These are phyloP conservation scores for Astragalus membranaceus DNA, from an alignment of 306 rosid species.

Conservation along the genomic window DNA sequence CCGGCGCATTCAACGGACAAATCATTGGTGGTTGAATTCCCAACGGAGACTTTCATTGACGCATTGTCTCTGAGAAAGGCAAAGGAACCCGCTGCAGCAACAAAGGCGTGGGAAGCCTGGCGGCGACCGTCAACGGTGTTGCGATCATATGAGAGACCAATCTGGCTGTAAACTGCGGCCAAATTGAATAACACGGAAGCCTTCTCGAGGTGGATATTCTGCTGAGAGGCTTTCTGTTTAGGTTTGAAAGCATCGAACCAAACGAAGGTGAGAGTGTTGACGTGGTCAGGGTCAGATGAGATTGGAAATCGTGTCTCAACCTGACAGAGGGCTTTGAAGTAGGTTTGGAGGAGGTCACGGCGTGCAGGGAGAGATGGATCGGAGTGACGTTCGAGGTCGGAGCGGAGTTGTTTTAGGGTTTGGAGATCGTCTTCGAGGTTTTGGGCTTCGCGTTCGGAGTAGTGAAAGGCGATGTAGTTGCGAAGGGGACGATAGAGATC, in stretches of 20 bases:
- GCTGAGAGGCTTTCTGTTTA: constrained; percentile 83
- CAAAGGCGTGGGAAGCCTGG: constrained; percentile 76
- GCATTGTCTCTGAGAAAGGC: constrained; percentile 68
- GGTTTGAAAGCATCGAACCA: constrained; percentile 92
- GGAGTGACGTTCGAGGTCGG: constrained; percentile 76
- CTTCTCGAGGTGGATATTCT: constrained; percentile 89
- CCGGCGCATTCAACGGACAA: constrained; percentile 79
- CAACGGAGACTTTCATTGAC: constrained; percentile 73
- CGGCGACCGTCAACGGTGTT: constrained; percentile 71
- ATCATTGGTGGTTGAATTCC: constrained; percentile 72
- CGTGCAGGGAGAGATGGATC: constrained; percentile 85
- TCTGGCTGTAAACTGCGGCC: constrained; percentile 89
- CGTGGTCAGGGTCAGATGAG: constrained; percentile 76
- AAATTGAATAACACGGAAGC: constrained; percentile 81
- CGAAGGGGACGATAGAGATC: constrained; percentile 90
- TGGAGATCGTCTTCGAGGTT: constrained; percentile 92
- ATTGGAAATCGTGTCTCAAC: constrained; percentile 96
- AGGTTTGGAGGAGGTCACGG: constrained; percentile 74
- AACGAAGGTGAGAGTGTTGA: constrained; percentile 67
- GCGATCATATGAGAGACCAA: constrained; percentile 77
- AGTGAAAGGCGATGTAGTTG: constrained; percentile 72
- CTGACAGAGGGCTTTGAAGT: constrained; percentile 76
- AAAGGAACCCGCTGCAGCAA: constrained; percentile 82
- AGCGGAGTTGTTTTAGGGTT: constrained; percentile 73
- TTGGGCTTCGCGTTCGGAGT: constrained; percentile 98